Percentiles rank a stretch among this genome's conserved stretches.
Conservation (phyloP, 495 filamentous ascomycete genomes). For the Penicillium cataractarum region DNA sequence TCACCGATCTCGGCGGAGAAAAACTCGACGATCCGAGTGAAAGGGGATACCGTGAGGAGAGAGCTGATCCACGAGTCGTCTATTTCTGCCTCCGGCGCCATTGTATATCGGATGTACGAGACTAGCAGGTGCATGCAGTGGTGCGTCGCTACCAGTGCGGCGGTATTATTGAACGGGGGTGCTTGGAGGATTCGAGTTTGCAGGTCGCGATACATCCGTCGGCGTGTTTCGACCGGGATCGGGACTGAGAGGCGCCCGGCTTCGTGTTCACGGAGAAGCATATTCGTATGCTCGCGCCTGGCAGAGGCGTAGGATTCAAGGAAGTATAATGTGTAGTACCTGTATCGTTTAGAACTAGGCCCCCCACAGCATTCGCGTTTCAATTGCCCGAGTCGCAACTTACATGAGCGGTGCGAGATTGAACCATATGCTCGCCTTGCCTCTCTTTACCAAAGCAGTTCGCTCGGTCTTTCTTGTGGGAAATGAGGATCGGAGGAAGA, state of each 20-base stretch:
- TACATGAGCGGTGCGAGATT: conserved; percentile 49
- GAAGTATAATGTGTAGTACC: conserved; percentile 49
- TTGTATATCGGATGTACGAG: conserved; percentile 44
- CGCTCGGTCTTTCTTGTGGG: conserved; percentile 37
- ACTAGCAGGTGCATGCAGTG: conserved; percentile 51
- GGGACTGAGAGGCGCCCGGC: conserved; percentile 44
- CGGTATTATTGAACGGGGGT: conserved; percentile 49
- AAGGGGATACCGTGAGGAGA: conserved; percentile 47
- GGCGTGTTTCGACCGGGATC: conserved; percentile 38
- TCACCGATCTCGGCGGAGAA: conserved; percentile 54
- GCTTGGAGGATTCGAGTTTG: conserved; percentile 46
- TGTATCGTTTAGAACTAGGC: conserved; percentile 15
- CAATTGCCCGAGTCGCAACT: conserved; percentile 12
- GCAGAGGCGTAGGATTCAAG: conserved; percentile 46
- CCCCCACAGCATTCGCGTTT: not conserved
- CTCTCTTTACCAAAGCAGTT: conserved; percentile 37
- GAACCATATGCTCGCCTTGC: conserved; percentile 41
- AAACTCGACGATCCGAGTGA: conserved; percentile 45
- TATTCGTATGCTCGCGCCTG: conserved; percentile 47
- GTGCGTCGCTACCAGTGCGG: conserved; percentile 48
- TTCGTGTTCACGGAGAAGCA: conserved; percentile 46
- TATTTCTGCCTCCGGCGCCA: conserved; percentile 34
- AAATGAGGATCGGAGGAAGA: conserved; percentile 38
- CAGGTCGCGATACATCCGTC: conserved; percentile 42
- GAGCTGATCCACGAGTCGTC: conserved; percentile 52